Conservation (phyloP, 75 land plant genomes). For the Picea glauca region DNA sequence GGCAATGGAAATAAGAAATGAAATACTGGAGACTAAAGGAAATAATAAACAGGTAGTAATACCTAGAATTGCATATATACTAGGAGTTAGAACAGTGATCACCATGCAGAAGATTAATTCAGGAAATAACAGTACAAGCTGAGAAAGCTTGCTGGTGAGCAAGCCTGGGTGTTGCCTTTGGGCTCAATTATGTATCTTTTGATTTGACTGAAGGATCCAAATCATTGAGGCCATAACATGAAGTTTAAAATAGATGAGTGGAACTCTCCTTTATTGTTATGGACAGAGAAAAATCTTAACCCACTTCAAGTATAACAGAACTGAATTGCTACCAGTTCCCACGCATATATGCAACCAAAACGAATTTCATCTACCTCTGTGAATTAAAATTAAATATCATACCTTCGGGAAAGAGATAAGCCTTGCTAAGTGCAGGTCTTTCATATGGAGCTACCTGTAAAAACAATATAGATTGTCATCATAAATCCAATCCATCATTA, state of each 20-base stretch:
- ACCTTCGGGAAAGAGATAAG: conserved; percentile 89
- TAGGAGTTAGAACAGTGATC: background rate
- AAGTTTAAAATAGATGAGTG: background rate
- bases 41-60: background rate
- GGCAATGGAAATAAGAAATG: background rate
- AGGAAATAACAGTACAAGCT: background rate
- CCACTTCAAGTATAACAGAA: background rate
- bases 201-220: background rate
- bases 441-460: conserved; percentile 98
- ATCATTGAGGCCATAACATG: background rate
- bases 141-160: background rate
- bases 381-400: conserved; percentile 7
- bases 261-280: background rate
- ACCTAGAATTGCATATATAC: background rate
- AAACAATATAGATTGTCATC: background rate
- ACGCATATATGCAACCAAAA: background rate
- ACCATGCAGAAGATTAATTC: too few relatives aligned
- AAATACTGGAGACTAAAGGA: background rate
- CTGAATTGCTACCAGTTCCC: background rate
- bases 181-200: background rate
- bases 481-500: background rate
- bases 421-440: conserved; percentile 98
- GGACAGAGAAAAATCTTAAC: background rate
- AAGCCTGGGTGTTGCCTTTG: background rate
- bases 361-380: background rate